Conservation (phyloP, 2,329 filamentous ascomycete species). For the Pseudocercospora eumusae region DNA sequence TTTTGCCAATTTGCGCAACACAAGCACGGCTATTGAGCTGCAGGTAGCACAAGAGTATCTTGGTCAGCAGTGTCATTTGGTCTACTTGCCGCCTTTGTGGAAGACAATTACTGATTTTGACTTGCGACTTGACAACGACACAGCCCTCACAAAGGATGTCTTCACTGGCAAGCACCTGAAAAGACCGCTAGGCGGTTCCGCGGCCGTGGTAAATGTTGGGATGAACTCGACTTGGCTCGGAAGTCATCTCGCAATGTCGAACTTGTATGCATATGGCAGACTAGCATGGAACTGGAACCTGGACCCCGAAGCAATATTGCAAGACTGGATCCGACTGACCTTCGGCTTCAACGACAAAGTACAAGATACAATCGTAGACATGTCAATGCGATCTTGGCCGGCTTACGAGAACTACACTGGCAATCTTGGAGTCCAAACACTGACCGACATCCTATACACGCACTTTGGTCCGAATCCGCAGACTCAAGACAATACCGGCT, state of each 20-base stretch:
- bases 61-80: constrained; percentile 68
- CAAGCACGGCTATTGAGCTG: constrained; percentile 61
- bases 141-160: constrained; percentile 61
- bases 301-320: constrained; percentile 54
- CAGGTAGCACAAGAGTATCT: constrained; percentile 70
- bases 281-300: constrained; percentile 64
- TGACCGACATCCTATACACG: constrained; percentile 66
- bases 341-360: constrained; percentile 60
- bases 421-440: constrained; percentile 68
- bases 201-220: constrained; percentile 68
- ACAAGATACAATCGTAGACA: constrained; percentile 60
- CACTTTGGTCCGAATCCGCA: constrained; percentile 70
- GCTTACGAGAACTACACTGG: constrained; percentile 71
- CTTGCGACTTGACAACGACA: constrained; percentile 59
- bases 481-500: constrained; percentile 66
- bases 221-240: constrained; percentile 68
- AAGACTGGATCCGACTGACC: constrained; percentile 69
- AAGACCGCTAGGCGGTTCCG: constrained; percentile 61
- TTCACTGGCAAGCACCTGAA: constrained; percentile 62
- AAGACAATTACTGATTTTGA: constrained; percentile 68
- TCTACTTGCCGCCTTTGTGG: constrained; percentile 70
- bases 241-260: constrained; percentile 69
- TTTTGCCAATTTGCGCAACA: constrained; percentile 56
- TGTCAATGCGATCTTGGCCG: constrained; percentile 70
- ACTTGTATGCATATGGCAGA: constrained; percentile 68